Evolutionary conservation across 106 monocot genomes (phyloP), one percentile per base, ranked within the genome.

Genomic region (Dendrobium huoshanense): DNA sequence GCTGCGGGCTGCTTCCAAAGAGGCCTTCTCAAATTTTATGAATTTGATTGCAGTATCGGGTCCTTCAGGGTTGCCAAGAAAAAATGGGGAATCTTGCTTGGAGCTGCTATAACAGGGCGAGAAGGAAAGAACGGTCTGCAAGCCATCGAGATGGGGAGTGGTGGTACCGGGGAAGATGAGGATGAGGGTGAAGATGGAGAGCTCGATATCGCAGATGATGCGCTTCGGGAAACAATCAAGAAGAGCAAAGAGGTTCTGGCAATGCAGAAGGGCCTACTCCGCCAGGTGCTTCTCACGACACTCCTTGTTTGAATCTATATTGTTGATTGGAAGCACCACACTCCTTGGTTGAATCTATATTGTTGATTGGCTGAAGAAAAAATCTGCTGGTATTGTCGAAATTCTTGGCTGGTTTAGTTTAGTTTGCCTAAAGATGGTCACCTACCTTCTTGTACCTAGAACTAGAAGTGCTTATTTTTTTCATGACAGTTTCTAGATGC

Each of bases 191-290:
- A 24, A 25, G 64, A 65, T 65, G 64, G 24, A 65, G 83, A 73
- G 19, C 22, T n/a, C 13, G 81, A 41, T 11, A 55, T 68, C 20
- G 78, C 17, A 0, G 84, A 82, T 65, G 82, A 82, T 2, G 74
- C 72, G 25, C 68, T 88, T 7, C 77, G 79, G 58, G 79, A 82
- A 37, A 84, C 88, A 45, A 84, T 86, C 20, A 76, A 64, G 44
- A 84, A 82, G 82, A 88, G 91, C 73, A 84, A 77, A 77, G 73
- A 91, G 56, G 84, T 86, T 61, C 78, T 88, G 25, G 73, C 72
- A 55, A 77, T 84, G 80, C 91, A 86, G 78, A 88, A 67, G 77
- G 75, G 61, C 48, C 74, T 91, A 6, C 82, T 88, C 49, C 42
- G 84, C 31, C 79, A 88, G 91, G 91, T 91, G 44, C 43, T 55